phyloP scores from a whole-genome alignment of 2,329 filamentous ascomycete genomes.

The Emydomyces testavorans region DNA sequence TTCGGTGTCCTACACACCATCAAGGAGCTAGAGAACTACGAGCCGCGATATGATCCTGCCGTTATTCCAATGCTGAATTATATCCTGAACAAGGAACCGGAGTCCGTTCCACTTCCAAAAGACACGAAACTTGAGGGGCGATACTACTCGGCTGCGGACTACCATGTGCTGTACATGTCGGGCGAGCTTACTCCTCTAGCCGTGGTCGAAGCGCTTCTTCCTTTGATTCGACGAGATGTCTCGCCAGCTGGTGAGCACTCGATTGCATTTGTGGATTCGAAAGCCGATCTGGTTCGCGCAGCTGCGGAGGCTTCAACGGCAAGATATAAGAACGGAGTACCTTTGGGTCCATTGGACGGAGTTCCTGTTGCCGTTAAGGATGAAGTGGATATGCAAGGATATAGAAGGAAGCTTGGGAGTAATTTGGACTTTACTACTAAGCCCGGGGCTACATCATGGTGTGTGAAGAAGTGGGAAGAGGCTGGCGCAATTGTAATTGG shows the following conservation, averaged over 20 bases:
- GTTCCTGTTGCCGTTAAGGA: slow-evolving; percentile 78
- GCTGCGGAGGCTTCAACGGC: slow-evolving; percentile 63
- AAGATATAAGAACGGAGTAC: slow-evolving; percentile 55
- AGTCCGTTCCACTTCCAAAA: slow-evolving; percentile 21
- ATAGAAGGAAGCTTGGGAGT: slow-evolving; percentile 55
- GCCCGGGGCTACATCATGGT: slow-evolving; percentile 53
- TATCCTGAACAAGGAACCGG: slow-evolving; percentile 16
- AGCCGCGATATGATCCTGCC: slow-evolving; percentile 46
- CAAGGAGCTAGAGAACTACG: slow-evolving; percentile 43
- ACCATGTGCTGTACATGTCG: slow-evolving; percentile 60
- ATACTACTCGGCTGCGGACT: slow-evolving; percentile 64
- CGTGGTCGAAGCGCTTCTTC: slow-evolving; percentile 59
- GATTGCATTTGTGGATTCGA: slow-evolving; percentile 59
- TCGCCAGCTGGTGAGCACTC: slow-evolving; percentile 50
- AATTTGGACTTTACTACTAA: slow-evolving; percentile 45
- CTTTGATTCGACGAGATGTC: slow-evolving; percentile 53
- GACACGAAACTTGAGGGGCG: slow-evolving; percentile 28
- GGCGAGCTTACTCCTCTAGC: slow-evolving; percentile 59
- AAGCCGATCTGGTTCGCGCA: slow-evolving; percentile 50
- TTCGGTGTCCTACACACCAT: slow-evolving; percentile 49
- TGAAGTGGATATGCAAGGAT: slow-evolving; percentile 60
- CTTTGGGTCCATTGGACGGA: slow-evolving; percentile 62
- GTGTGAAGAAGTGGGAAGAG: slow-evolving; percentile 57
- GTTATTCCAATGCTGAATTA: slow-evolving; percentile 37
- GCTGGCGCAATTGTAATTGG: slow-evolving; percentile 64